Percentiles rank a stretch among this genome's conserved stretches.
These are phyloP conservation scores for Penicillium waksmanii DNA, from an alignment of 495 filamentous ascomycete species.

Conservation along the genomic window DNA sequence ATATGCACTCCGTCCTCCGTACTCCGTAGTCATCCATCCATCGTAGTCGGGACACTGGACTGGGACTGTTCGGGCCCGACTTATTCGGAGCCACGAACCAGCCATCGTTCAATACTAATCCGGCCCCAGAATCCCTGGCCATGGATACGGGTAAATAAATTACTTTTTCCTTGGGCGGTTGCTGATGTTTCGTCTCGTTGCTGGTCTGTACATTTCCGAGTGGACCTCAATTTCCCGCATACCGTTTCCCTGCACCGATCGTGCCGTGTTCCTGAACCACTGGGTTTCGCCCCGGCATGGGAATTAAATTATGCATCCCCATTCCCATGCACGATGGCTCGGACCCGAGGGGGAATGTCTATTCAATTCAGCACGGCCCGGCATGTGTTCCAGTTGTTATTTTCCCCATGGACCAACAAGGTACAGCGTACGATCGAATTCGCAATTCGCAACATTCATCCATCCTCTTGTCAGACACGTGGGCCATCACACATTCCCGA, in stretches of 20 bases:
- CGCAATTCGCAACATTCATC: slow-evolving; percentile 8
- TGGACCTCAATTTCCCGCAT: slow-evolving; percentile 1
- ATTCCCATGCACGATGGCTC: slow-evolving; percentile 3
- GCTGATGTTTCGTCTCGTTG: not conserved
- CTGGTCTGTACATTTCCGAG: not conserved
- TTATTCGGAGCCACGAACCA: slow-evolving; percentile 1
- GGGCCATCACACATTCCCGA: slow-evolving; percentile 5
- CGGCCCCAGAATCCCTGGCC: not conserved
- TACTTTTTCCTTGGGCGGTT: not conserved
- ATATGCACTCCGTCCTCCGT: not conserved
- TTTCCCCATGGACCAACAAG: not conserved
- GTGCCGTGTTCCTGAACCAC: slow-evolving; percentile 1
- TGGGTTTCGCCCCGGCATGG: not conserved
- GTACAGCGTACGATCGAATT: too few species aligned
- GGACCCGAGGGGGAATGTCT: slow-evolving; percentile 1
- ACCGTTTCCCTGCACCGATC: not conserved
- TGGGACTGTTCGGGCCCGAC: slow-evolving; percentile 1
- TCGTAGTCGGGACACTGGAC: not conserved
- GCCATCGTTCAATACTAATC: slow-evolving; percentile 7
- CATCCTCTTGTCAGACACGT: slow-evolving; percentile 20
- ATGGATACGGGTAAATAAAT: not conserved
- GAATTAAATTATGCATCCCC: not conserved
- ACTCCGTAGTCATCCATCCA: not conserved
- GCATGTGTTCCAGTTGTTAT: not conserved
- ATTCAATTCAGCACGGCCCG: not conserved